Evolutionary conservation across 106 monocot species (phyloP).

Genomic region (Dendrobium chrysotoxum): DNA sequence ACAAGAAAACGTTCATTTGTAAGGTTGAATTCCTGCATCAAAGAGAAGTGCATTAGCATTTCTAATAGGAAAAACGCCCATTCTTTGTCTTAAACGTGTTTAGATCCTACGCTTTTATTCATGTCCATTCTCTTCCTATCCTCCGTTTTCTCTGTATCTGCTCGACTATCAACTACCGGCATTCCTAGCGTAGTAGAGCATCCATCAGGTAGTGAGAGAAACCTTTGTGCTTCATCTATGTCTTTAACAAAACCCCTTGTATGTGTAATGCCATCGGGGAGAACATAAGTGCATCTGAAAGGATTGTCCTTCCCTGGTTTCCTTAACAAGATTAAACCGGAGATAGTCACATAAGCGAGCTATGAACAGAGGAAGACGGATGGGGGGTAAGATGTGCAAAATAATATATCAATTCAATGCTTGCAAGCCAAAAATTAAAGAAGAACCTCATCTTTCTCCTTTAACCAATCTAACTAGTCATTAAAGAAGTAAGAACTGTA

Average conservation of each 20-base stretch:
- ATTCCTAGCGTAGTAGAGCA: constrained; percentile 2
- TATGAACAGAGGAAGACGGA: background rate
- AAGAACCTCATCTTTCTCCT: background rate
- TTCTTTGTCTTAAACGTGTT: background rate
- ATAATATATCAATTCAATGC: background rate
- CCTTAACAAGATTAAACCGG: constrained; percentile 23
- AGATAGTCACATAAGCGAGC: background rate
- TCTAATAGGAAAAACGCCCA: background rate
- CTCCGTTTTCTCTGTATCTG: constrained; percentile 27
- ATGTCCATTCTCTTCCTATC: constrained; percentile 46
- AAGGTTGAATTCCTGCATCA: constrained; percentile 67
- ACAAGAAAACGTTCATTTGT: constrained; percentile 97
- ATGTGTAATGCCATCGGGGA: constrained; percentile 81
- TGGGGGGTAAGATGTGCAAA: background rate
- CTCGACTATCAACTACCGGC: constrained; percentile 14
- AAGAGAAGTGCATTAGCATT: background rate
- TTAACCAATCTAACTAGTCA: background rate
- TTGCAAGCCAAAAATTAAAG: background rate
- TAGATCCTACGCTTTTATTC: constrained; percentile 53
- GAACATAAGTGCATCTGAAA: constrained; percentile 85
- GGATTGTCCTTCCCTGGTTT: constrained; percentile 62
- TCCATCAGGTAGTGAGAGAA: constrained; percentile 34
- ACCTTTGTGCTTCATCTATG: constrained; percentile 62
- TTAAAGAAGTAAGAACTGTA: background rate
- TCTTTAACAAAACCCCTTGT: constrained; percentile 87